Conservation (phyloP, 2,329 filamentous ascomycete genomes). For the Ophiostoma himal-ulmi region DNA sequence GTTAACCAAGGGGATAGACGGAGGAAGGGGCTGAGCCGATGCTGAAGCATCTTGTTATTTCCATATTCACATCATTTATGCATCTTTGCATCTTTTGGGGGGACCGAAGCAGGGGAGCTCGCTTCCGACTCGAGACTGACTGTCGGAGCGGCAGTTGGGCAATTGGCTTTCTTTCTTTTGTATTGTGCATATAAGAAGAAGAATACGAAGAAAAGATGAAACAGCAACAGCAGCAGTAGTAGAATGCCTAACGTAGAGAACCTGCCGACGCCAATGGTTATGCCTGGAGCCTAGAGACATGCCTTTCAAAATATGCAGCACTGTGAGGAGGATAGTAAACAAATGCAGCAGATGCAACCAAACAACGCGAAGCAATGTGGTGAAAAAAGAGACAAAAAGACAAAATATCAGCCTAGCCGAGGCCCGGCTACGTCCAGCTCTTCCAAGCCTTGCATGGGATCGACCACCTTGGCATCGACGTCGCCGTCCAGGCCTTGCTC, state of each 20-base stretch:
- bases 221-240: neutral
- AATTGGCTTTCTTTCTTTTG: conserved; percentile 12
- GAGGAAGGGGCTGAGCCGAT: neutral
- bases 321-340: neutral
- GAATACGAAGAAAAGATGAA: conserved; percentile 11
- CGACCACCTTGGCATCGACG: conserved; percentile 51
- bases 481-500: conserved; percentile 45
- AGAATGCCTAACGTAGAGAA: neutral
- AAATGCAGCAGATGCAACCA: neutral
- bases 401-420: conserved; percentile 56
- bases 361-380: neutral
- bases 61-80: conserved; percentile 1
- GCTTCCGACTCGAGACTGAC: neutral
- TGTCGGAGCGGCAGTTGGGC: neutral
- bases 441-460: conserved; percentile 95
- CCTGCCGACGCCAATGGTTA: conserved; percentile 6
- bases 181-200: conserved; percentile 13
- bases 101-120: conserved; percentile 2
- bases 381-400: neutral
- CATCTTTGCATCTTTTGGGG: conserved; percentile 15
- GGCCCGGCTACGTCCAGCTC: conserved; percentile 91
- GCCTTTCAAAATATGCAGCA: neutral
- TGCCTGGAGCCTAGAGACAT: neutral
- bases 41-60: conserved; percentile 5
- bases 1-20: neutral